phyloP scores from a whole-genome alignment of 2,329 filamentous ascomycete species.

The Neopestalotiopsis sp. region DNA sequence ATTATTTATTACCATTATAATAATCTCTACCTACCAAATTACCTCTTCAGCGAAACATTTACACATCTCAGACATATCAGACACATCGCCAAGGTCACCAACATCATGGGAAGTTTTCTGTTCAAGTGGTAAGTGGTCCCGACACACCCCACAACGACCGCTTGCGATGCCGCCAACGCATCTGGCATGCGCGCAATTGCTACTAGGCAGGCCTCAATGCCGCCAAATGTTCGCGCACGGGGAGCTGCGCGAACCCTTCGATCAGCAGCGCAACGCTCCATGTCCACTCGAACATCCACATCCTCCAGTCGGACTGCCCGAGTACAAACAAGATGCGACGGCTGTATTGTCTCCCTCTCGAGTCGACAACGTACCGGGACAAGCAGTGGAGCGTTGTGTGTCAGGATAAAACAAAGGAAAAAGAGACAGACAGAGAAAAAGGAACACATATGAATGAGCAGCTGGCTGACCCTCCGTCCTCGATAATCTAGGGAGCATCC shows the following conservation, averaged over 20 bases:
- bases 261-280: background rate
- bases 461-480: conserved; percentile 16
- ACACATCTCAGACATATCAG: background rate
- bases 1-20: background rate
- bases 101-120: conserved; percentile 68
- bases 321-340: background rate
- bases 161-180: background rate
- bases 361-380: background rate
- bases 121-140: conserved; percentile 69
- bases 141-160: conserved; percentile 3
- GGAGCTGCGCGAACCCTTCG: conserved; percentile 1
- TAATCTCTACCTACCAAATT: background rate
- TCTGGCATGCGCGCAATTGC: background rate
- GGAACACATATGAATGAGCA: background rate
- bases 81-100: background rate
- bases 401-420: background rate
- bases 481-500: conserved; percentile 72
- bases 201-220: background rate
- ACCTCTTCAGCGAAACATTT: background rate
- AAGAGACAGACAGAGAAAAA: background rate
- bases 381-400: background rate
- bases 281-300: background rate
- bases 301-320: background rate
- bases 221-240: background rate
- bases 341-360: background rate